Base-by-base conservation (phyloP, 2,329 filamentous ascomycete genomes). In the Lithohypha guttulata region DNA sequence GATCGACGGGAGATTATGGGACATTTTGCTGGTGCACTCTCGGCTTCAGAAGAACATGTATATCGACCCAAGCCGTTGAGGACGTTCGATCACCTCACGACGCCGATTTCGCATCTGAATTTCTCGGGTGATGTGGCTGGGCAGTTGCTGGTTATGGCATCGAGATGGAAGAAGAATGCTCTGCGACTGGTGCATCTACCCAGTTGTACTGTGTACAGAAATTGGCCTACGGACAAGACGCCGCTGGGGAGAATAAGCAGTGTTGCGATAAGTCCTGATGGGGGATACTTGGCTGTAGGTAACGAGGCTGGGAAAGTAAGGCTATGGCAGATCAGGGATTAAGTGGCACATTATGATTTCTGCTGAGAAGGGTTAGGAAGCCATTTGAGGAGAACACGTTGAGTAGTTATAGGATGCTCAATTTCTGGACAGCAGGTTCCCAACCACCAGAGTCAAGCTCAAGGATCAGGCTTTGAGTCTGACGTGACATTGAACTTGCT, bases 211-310 rank as follows among this genome's bases (percentile, higher is more conserved):
- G 84, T 96, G 14, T 98, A 91, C 69, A 78, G 80, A 54, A 98
- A 98, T 62, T 98, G 91, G 91, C 91, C 91, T 17, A 98, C 89
- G 39, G 75, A 78, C 47, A 79, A 82, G 58, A 98, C 91, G 41
- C 86, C 87, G 1, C 62, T 98, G 45, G 91, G 91, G 0, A 72
- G 85, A 43, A 78, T 96, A 49, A 83, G 84, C 2, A 70, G 77
- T 1, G 74, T 86, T 43, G 79, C 82, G 2, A 8, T 53, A 14
- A 49, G 46, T 25, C 34, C 44, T 3, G 48, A 46, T 23, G 48
- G 49, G 11, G 39, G 41, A 6, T 47, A 49, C 33, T 58, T 98
- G 48, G 84, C 84, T 8, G 82, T 96, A 37, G 89, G 79, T 13
- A 96, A 93, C 55, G 89, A 96, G 57, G 69, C 72, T 43, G 91